Conservation (phyloP, 2,329 filamentous ascomycete species). For the Endocalyx cinctus region DNA sequence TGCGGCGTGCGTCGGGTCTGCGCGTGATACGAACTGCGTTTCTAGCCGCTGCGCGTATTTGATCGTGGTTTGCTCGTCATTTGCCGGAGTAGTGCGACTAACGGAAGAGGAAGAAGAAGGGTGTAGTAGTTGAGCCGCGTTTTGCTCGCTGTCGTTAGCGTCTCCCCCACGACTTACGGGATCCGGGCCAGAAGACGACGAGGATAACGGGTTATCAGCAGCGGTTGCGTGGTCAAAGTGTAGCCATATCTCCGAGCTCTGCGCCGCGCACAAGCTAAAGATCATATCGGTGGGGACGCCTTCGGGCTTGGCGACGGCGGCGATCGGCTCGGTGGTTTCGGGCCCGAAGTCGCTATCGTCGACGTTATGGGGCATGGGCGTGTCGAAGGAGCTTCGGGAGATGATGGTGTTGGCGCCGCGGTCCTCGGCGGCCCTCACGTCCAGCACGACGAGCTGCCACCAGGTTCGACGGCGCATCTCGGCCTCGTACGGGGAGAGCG, state of each 20-base stretch:
- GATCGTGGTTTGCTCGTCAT: conserved; percentile 36
- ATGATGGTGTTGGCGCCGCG: conserved; percentile 45
- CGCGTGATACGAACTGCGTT: conserved; percentile 32
- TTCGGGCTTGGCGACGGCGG: conserved; percentile 31
- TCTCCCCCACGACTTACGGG: background rate
- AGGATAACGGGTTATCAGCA: background rate
- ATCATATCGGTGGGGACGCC: conserved; percentile 40
- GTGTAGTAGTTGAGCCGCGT: too few relatives aligned
- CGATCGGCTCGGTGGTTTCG: conserved; percentile 28
- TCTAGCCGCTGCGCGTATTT: conserved; percentile 35
- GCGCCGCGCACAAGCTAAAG: conserved; percentile 35
- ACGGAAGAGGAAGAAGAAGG: too few relatives aligned
- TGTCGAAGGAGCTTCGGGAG: conserved; percentile 38
- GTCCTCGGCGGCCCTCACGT: conserved; percentile 50
- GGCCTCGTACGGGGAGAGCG: conserved; percentile 43
- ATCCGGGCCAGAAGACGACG: conserved; percentile 1
- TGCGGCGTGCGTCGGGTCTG: conserved; percentile 27
- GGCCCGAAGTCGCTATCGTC: conserved; percentile 48
- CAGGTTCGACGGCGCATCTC: conserved; percentile 59
- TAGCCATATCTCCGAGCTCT: conserved; percentile 35
- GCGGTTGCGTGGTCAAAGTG: conserved; percentile 31
- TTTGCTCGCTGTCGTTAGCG: conserved; percentile 4
- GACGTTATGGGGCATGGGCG: conserved; percentile 45
- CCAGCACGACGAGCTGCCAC: conserved; percentile 60
- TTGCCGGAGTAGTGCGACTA: conserved; percentile 9